Base-by-base conservation (phyloP, 1,139 yeast genomes). In the Blastobotrys capitulatus region DNA sequence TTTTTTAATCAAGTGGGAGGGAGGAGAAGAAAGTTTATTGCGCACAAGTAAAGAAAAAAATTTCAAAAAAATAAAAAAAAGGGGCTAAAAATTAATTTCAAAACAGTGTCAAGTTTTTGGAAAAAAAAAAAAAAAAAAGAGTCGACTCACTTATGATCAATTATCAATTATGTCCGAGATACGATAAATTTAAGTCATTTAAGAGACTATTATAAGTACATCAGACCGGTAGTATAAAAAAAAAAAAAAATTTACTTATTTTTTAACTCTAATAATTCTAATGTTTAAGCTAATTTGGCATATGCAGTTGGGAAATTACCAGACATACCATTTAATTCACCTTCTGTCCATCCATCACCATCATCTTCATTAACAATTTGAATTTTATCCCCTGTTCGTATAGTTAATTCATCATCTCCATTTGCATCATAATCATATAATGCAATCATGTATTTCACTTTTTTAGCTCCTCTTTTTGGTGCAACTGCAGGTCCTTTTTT, bases 331-430 rank as follows among this genome's bases (percentile, higher is more conserved):
- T 83, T 76, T 16, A 85, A 58, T 62, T 86, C 95, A 9, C 97
- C 98, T 59, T 83, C 87, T 1, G 97, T 89, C 99, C 99, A 92
- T 0, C 99, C 99, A 55, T 84, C 83, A 6, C 95, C 96, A 52
- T 83, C 84, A 54, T 87, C 92, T 44, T 79, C 86, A 40, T 78
- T 79, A 38, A 84, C 72, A 19, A 87, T 75, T 2, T 79, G 77
- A n/a, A 88, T 79, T 51, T 74, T 73, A 57, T 92, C 97, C 0
- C 97, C 97, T 0, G 79, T 83, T 8, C 59, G 61, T 18, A 92
- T 79, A 20, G 79, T 75, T 50, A 94, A 65, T 66, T 92, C 98
- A 60, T 86, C 95, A 20, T 79, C 86, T 8, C 90, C 96, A 56
- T 81, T 86, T 0, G 96, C 95, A 13, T 66, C 72, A 64, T 90